Percentiles rank a stretch among this genome's conserved stretches.
phyloP scores from a whole-genome alignment of 768 basidiomycete species.

The Mycena belliarum region DNA sequence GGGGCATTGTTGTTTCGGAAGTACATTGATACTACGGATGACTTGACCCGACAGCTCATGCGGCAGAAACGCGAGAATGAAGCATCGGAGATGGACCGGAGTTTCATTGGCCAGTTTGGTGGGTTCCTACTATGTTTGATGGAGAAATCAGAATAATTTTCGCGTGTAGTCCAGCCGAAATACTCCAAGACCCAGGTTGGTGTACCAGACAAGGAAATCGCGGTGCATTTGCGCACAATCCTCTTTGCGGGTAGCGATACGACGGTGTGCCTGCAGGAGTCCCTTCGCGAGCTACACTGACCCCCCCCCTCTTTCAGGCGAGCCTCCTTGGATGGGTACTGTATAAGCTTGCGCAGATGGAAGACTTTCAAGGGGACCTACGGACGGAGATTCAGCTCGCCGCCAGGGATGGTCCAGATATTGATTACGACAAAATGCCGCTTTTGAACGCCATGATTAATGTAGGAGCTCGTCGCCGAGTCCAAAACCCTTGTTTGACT shows the following conservation, averaged over 20 bases:
- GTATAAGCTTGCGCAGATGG: constrained; percentile 4
- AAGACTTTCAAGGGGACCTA: not conserved
- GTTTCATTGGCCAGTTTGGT: not conserved
- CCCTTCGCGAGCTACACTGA: not conserved
- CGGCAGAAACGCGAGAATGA: not conserved
- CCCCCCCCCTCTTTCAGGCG: not conserved
- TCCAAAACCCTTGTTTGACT: no score
- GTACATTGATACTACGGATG: not conserved
- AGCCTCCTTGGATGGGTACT: not conserved
- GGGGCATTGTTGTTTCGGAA: not conserved
- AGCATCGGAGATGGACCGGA: not conserved
- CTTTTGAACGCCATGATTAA: constrained; percentile 4
- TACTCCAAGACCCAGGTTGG: not conserved
- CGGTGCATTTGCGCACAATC: not conserved
- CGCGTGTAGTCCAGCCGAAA: no score
- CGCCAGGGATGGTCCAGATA: not conserved
- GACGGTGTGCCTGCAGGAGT: not conserved
- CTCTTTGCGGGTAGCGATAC: not conserved
- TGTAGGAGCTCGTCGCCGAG: not conserved
- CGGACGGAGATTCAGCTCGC: not conserved
- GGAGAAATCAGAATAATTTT: no score
- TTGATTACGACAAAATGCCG: not conserved
- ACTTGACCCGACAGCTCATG: not conserved
- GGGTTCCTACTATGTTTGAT: not conserved
- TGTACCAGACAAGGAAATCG: not conserved